These are phyloP conservation scores for Aspergillus tubingensis DNA, from an alignment of 2,329 filamentous ascomycete genomes.

Conservation along the genomic window DNA sequence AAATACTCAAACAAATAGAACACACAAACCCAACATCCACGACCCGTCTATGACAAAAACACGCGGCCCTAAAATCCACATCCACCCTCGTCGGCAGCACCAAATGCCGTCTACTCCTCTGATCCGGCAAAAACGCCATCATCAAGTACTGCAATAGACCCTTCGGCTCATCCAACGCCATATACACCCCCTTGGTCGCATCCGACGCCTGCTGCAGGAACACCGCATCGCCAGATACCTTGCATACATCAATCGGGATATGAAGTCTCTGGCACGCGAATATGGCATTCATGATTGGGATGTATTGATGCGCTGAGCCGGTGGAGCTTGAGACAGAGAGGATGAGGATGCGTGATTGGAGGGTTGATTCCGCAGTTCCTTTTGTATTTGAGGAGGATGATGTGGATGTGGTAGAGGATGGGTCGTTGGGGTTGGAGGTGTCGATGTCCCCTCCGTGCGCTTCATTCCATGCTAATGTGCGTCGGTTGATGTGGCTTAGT, in stretches of 20 bases:
- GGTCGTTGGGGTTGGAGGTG: slow-evolving; percentile 18
- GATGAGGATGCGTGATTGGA: slow-evolving; percentile 83
- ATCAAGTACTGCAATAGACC: slow-evolving; percentile 90
- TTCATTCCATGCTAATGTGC: slow-evolving; percentile 64
- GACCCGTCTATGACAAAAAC: slow-evolving; percentile 91
- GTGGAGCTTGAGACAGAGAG: slow-evolving; percentile 88
- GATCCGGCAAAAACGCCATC: slow-evolving; percentile 85
- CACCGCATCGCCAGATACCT: slow-evolving; percentile 80
- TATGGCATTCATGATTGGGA: slow-evolving; percentile 97
- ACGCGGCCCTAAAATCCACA: slow-evolving; percentile 96
- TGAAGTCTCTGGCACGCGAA: slow-evolving; percentile 88
- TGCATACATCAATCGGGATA: slow-evolving; percentile 89
- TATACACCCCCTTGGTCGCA: slow-evolving; percentile 69
- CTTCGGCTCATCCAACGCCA: slow-evolving; percentile 62
- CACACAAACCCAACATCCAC: slow-evolving; percentile 94
- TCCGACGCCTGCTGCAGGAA: slow-evolving; percentile 91
- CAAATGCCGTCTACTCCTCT: slow-evolving; percentile 63
- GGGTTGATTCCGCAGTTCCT: slow-evolving; percentile 19
- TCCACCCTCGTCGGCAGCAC: slow-evolving; percentile 78
- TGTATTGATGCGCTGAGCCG: slow-evolving; percentile 86
- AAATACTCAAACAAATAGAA: slow-evolving; percentile 93
- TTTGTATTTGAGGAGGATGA: slow-evolving; percentile 22
- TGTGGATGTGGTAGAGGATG: neutral
- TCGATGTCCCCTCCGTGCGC: slow-evolving; percentile 52
- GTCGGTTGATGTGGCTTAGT: slow-evolving; percentile 86